A percentile compares a stretch with the other conserved stretches of the same genome.
Conservation (phyloP, 805 yeast genomes). For the Cephaloascus albidus region DNA sequence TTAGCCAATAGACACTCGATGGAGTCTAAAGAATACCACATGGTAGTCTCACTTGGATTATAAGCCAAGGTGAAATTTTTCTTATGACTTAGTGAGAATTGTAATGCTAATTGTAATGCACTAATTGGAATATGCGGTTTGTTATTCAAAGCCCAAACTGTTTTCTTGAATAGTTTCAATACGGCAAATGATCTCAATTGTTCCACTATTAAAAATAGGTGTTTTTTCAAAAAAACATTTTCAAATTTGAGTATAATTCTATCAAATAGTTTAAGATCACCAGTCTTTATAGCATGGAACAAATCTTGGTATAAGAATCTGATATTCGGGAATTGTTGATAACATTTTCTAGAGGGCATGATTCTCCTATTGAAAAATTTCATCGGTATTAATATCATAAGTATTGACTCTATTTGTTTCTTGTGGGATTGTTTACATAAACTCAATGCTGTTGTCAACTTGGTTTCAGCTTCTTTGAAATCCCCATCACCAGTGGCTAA, state of each 20-base stretch:
- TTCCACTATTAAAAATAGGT: constrained; percentile 52
- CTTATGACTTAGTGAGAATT: constrained; percentile 16
- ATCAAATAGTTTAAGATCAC: constrained; percentile 49
- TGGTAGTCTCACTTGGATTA: neutral
- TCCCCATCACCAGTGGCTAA: constrained; percentile 60
- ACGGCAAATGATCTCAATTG: constrained; percentile 41
- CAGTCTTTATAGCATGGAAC: constrained; percentile 37
- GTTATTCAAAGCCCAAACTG: constrained; percentile 12
- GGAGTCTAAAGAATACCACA: constrained; percentile 30
- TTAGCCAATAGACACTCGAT: constrained; percentile 65
- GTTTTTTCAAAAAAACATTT: constrained; percentile 41
- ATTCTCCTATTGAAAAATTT: constrained; percentile 37
- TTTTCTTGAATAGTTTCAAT: constrained; percentile 38
- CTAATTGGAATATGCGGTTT: constrained; percentile 23
- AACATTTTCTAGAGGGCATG: constrained; percentile 33
- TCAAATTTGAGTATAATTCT: constrained; percentile 33
- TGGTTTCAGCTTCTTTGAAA: constrained; percentile 37
- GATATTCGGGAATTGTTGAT: constrained; percentile 32
- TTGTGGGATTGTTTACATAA: constrained; percentile 15
- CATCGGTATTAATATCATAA: constrained; percentile 57
- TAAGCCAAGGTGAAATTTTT: constrained; percentile 1
- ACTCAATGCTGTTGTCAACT: constrained; percentile 41
- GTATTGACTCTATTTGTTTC: constrained; percentile 34
- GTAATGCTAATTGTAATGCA: constrained; percentile 34
- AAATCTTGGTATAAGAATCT: constrained; percentile 33